These are phyloP conservation scores for Diaporthe vexans DNA, from an alignment of 2,329 filamentous ascomycete genomes.

Conservation along the genomic window DNA sequence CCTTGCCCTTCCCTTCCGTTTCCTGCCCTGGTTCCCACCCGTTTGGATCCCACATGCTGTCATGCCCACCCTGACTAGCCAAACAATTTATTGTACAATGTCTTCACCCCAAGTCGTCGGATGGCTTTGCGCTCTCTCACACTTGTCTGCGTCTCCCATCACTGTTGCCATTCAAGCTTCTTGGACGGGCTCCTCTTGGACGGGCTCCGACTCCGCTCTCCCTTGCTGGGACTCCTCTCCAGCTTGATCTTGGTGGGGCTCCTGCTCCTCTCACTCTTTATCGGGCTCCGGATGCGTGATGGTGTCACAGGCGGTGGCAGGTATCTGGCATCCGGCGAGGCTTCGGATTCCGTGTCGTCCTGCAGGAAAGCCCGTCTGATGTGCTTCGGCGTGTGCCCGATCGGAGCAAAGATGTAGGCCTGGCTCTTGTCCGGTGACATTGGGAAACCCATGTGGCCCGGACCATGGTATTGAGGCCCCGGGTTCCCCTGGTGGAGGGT, in stretches of 20 bases:
- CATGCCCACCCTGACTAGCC: neutral
- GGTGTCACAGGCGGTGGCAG: slow-evolving; percentile 63
- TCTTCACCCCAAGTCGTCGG: neutral
- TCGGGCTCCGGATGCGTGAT: slow-evolving; percentile 61
- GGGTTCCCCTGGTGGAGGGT: neutral
- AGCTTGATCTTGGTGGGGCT: slow-evolving; percentile 60
- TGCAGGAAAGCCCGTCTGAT: slow-evolving; percentile 56
- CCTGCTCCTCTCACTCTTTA: slow-evolving; percentile 63
- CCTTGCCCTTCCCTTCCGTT: neutral
- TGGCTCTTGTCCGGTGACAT: slow-evolving; percentile 51
- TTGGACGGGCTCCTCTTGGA: slow-evolving; percentile 8
- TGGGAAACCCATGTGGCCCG: slow-evolving; percentile 43
- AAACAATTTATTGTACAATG: slow-evolving; percentile 9
- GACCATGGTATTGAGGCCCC: slow-evolving; percentile 42
- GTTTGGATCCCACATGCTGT: neutral
- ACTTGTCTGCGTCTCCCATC: too few species aligned
- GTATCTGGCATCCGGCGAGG: slow-evolving; percentile 58
- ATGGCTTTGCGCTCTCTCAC: neutral
- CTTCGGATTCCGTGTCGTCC: slow-evolving; percentile 67
- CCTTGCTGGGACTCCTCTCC: slow-evolving; percentile 54
- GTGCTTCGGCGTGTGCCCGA: slow-evolving; percentile 62
- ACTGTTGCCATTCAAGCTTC: neutral
- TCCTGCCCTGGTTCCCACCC: neutral
- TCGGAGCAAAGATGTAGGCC: slow-evolving; percentile 65
- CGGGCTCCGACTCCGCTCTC: slow-evolving; percentile 47